Evolutionary conservation across 1,284 basidiomycete species (phyloP), one percentile per base, ranked within the genome.

Genomic region (Ceratobasidium sp.): DNA sequence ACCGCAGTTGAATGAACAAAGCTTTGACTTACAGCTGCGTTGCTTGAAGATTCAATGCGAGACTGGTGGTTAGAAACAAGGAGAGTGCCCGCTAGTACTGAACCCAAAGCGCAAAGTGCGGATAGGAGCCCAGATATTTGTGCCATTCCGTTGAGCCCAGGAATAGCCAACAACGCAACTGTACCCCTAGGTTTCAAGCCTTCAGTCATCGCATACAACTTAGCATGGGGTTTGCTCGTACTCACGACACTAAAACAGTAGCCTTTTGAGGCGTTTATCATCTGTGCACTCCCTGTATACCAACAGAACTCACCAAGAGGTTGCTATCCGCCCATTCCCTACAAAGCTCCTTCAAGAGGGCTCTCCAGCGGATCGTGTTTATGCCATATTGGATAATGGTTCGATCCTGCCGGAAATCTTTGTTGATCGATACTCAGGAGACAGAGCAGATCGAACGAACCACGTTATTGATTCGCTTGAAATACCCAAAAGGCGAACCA

Each of bases 381-480:
- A 63, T 48, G 4, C 61, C 61, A 19, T 63, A 41, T 27, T 19
- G 3, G 24, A 48, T 63, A 5, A 19, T 16, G 9, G 61, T 63
- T 19, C 61, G 37, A 29, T 63, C 61, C 61, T 63, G n/a, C 22
- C 8, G 6, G 14, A 2, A 7, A 6, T 59, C n/a, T 59, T 39
- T 8, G 3, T 3, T 11, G 22, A 24, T 13, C 24, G 14, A 27
- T 6, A 48, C 3, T 19, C 2, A 48, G 13, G 24, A 24, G 29
- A 46, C 29, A 29, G 11, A 29, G n/a, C n/a, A 29, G 13, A 19
- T 27, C 3, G 16, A 0, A 46, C 61, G 3, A 1, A 63, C 61
- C 61, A 63, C 61, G 27, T 63, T 63, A 13, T 46, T 11, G 13
- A 63, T 63, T 6, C 61, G 41, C 31, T 63, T 63, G 14, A 63